Evolutionary conservation across 140 eudicot genomes (phyloP).

Genomic region (Eryngium alpinum): DNA sequence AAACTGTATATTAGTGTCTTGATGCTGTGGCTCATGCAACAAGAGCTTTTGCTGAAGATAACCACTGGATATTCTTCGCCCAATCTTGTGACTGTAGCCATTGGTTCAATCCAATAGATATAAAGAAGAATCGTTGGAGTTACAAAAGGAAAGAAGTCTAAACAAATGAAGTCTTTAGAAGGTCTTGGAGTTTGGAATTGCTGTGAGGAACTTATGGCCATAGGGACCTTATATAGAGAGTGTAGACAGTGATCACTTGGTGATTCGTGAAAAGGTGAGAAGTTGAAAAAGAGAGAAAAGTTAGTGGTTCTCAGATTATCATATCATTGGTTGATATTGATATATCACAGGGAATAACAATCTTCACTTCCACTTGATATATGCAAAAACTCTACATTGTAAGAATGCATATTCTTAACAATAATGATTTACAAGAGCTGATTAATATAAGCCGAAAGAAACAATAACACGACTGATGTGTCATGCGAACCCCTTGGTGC

Average conservation of each 20-base stretch:
- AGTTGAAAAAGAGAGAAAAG: neutral
- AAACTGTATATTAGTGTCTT: slow-evolving; percentile 13
- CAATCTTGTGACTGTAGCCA: neutral
- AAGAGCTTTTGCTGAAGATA: slow-evolving; percentile 16
- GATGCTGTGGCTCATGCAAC: slow-evolving; percentile 19
- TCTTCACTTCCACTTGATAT: neutral
- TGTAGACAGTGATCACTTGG: neutral
- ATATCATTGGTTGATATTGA: slow-evolving; percentile 3
- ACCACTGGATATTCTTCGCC: slow-evolving; percentile 12
- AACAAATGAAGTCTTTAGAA: neutral
- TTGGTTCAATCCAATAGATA: neutral
- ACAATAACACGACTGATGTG: too few relatives aligned
- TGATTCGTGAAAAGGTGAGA: neutral
- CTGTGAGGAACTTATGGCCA: neutral
- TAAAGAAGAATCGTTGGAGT: too few relatives aligned
- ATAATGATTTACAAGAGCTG: too few relatives aligned
- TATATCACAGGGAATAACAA: slow-evolving; percentile 6
- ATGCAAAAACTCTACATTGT: slow-evolving; percentile 7
- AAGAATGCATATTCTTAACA: neutral
- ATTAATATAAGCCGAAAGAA: too few relatives aligned
- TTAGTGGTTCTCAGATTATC: neutral
- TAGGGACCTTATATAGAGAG: slow-evolving; percentile 3
- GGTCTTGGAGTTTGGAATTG: neutral
- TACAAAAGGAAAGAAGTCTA: neutral
- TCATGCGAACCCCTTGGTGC: too few relatives aligned